A percentile compares a stretch with the other conserved stretches of the same genome.
These are phyloP conservation scores for Ganoderma sinense DNA, from an alignment of 1,284 basidiomycete species.

Conservation along the genomic window DNA sequence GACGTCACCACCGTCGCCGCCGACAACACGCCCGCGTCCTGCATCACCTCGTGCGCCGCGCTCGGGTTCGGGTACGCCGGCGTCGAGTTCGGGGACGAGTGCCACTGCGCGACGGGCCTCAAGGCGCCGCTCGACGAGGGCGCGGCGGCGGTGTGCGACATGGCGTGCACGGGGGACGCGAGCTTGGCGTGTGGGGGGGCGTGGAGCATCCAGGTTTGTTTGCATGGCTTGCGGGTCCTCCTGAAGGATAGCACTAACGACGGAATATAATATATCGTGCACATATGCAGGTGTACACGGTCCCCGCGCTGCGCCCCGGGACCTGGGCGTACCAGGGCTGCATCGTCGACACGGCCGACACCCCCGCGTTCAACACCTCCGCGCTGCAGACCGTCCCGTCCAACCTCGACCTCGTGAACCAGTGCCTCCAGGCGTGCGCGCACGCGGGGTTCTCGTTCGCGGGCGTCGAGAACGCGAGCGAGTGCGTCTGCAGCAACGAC, in stretches of 20 bases:
- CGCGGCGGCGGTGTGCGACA: conserved; percentile 30
- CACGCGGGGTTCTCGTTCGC: conserved; percentile 26
- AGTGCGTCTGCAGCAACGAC: conserved; percentile 24
- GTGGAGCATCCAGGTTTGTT: conserved; percentile 33
- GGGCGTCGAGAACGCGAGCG: conserved; percentile 26
- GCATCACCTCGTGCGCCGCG: conserved; percentile 29
- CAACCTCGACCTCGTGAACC: conserved; percentile 29
- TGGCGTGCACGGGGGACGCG: conserved; percentile 31
- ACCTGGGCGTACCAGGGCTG: conserved; percentile 30
- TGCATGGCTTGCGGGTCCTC: not conserved
- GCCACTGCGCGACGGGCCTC: conserved; percentile 36
- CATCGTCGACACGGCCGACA: conserved; percentile 15
- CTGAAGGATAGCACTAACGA: not conserved
- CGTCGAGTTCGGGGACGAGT: conserved; percentile 37
- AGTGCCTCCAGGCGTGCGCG: conserved; percentile 29
- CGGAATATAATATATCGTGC: too few relatives aligned
- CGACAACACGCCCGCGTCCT: conserved; percentile 30
- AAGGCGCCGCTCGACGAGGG: conserved; percentile 19
- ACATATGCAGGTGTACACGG: conserved; percentile 21
- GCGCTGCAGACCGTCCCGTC: conserved; percentile 19
- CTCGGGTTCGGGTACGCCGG: conserved; percentile 35
- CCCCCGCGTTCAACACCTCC: conserved; percentile 20
- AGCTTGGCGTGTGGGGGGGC: conserved; percentile 29
- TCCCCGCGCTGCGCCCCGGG: conserved; percentile 27
- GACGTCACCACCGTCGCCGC: conserved; percentile 26